Percentiles rank a stretch among this genome's conserved stretches.
Evolutionary conservation across 805 yeast genomes (phyloP).

Genomic region (Myxozyma vanderwaltii): DNA sequence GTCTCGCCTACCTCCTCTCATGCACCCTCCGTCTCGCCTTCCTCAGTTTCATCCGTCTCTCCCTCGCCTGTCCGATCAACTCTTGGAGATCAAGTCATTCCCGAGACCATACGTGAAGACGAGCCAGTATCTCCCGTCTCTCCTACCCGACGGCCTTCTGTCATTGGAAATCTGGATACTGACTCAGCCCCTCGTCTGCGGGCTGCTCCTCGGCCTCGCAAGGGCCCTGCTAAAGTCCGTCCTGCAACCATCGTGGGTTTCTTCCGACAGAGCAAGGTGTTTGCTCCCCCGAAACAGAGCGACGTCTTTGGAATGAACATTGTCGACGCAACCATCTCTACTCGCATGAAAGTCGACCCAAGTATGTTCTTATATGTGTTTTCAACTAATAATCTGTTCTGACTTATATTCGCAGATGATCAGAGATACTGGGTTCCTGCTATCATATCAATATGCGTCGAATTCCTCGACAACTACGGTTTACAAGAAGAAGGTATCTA

Average conservation of each 20-base stretch:
- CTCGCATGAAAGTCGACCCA: conserved; percentile 24
- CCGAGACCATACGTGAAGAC: conserved; percentile 13
- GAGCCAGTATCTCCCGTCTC: conserved; percentile 5
- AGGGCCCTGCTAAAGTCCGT: conserved; percentile 9
- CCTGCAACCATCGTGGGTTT: conserved; percentile 31
- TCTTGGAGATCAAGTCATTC: not conserved
- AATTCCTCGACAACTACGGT: conserved; percentile 36
- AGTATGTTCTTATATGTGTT: conserved; percentile 6
- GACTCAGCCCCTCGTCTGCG: not conserved
- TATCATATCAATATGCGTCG: conserved; percentile 29
- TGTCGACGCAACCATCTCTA: conserved; percentile 31
- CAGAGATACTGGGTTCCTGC: conserved; percentile 34
- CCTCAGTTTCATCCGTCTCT: conserved; percentile 8
- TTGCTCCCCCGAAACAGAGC: conserved; percentile 5
- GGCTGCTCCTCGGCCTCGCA: conserved; percentile 18
- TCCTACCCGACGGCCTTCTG: not conserved
- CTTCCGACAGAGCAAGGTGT: conserved; percentile 25
- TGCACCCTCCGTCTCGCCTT: conserved; percentile 1
- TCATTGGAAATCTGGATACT: not conserved
- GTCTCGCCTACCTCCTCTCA: conserved; percentile 6
- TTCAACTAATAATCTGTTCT: not conserved
- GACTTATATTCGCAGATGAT: conserved; percentile 4
- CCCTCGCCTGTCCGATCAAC: conserved; percentile 9
- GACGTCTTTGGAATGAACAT: conserved; percentile 35
- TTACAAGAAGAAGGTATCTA: conserved; percentile 41